phyloP scores from a whole-genome alignment of 2,329 filamentous ascomycete genomes.

The Aspergillus fructus region DNA sequence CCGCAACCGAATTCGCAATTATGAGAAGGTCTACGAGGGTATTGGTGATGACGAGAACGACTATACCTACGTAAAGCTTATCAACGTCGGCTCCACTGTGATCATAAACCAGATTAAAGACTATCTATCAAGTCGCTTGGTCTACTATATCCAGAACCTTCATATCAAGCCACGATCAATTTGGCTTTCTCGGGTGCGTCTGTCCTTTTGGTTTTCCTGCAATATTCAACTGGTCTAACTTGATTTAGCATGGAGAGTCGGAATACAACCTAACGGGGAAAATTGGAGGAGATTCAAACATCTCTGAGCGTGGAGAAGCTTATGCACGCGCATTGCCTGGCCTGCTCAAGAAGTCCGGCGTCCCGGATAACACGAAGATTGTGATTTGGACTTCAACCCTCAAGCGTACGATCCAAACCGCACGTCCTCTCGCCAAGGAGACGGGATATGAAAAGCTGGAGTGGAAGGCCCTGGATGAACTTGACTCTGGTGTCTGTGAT shows the following conservation, averaged over 20 bases:
- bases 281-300: slow-evolving; percentile 86
- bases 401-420: slow-evolving; percentile 86
- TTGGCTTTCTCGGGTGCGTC: slow-evolving; percentile 84
- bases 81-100: slow-evolving; percentile 92
- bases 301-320: slow-evolving; percentile 81
- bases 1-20: slow-evolving; percentile 89
- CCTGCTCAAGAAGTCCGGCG: slow-evolving; percentile 80
- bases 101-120: slow-evolving; percentile 98
- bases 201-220: not conserved
- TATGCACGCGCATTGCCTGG: slow-evolving; percentile 84
- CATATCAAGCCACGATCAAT: slow-evolving; percentile 96
- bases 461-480: slow-evolving; percentile 97
- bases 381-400: slow-evolving; percentile 76
- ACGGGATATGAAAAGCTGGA: slow-evolving; percentile 83
- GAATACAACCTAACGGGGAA: slow-evolving; percentile 85
- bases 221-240: slow-evolving; percentile 17
- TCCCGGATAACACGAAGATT: slow-evolving; percentile 64
- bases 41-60: slow-evolving; percentile 86
- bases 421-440: slow-evolving; percentile 72
- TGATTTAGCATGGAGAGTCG: slow-evolving; percentile 81
- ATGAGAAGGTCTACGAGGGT: slow-evolving; percentile 94
- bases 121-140: slow-evolving; percentile 91
- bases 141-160: slow-evolving; percentile 98
- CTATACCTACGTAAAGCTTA: slow-evolving; percentile 94
- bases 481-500: slow-evolving; percentile 95